Conservation (phyloP, 164 flowering plant genomes). For the Platanus orientalis region DNA sequence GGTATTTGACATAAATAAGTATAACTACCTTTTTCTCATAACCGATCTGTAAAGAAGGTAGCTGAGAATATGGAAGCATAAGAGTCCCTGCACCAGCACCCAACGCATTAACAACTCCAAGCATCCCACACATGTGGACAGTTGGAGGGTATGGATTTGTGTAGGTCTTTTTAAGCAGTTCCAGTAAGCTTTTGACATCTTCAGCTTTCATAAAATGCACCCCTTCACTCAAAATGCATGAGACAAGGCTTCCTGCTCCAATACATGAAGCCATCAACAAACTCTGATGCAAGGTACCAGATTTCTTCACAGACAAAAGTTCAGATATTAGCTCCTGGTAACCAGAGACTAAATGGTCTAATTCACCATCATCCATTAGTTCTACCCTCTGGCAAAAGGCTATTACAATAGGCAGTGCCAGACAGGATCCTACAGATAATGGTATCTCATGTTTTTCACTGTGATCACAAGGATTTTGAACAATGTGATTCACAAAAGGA, state of each 20-base stretch:
- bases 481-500: slow-evolving; percentile 30
- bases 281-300: slow-evolving; percentile 52
- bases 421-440: slow-evolving; percentile 72
- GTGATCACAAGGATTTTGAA: slow-evolving; percentile 14
- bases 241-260: slow-evolving; percentile 85
- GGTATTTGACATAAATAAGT: not conserved
- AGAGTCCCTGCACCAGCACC: slow-evolving; percentile 77
- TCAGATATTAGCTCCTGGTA: slow-evolving; percentile 62
- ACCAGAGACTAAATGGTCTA: slow-evolving; percentile 51
- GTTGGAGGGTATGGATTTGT: slow-evolving; percentile 51
- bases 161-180: slow-evolving; percentile 57
- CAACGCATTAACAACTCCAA: slow-evolving; percentile 88
- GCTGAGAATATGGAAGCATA: slow-evolving; percentile 18
- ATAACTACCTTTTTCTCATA: slow-evolving; percentile 43
- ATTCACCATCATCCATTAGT: slow-evolving; percentile 51
- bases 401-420: slow-evolving; percentile 67
- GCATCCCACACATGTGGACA: slow-evolving; percentile 81
- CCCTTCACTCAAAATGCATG: slow-evolving; percentile 69
- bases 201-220: slow-evolving; percentile 49
- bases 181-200: slow-evolving; percentile 45
- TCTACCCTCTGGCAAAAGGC: slow-evolving; percentile 75
- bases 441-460: slow-evolving; percentile 25
- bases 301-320: slow-evolving; percentile 46
- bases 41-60: slow-evolving; percentile 17
- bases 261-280: slow-evolving; percentile 75